phyloP scores from a whole-genome alignment of 495 filamentous ascomycete species.

The Aspergillus cavernicola region DNA sequence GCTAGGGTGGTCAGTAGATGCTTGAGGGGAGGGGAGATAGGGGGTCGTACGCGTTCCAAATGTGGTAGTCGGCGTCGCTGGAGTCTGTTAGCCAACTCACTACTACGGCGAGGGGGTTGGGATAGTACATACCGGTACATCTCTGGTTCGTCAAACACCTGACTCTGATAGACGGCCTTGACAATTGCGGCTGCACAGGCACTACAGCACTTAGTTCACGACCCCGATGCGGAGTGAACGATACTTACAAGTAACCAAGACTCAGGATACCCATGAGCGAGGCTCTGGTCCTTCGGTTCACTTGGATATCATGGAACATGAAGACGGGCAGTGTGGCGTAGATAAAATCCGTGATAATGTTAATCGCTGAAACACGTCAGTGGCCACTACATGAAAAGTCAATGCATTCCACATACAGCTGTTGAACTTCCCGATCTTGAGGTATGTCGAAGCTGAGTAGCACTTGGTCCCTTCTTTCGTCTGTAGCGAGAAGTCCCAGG shows the following conservation, averaged over 20 bases:
- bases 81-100: too few species aligned
- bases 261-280: constrained; percentile 39
- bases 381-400: not conserved
- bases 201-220: constrained; percentile 17
- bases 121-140: constrained; percentile 16
- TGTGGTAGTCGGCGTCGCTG: constrained; percentile 9
- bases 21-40: not conserved
- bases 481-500: constrained; percentile 14
- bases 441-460: constrained; percentile 9
- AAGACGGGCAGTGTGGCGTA: constrained; percentile 41
- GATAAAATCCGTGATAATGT: constrained; percentile 41
- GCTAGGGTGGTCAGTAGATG: constrained; percentile 4
- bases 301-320: constrained; percentile 29
- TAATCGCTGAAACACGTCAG: constrained; percentile 28
- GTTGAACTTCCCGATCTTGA: constrained; percentile 19
- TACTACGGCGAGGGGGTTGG: too few species aligned
- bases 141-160: constrained; percentile 30
- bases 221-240: too few species aligned
- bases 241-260: constrained; percentile 41
- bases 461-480: constrained; percentile 7
- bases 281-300: constrained; percentile 37
- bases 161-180: constrained; percentile 37
- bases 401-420: constrained; percentile 8
- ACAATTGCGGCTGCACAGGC: constrained; percentile 44
- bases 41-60: constrained; percentile 4